Percentiles rank a stretch among this genome's conserved stretches.
phyloP scores from a whole-genome alignment of 179 eudicot genomes.

The Carnegiea gigantea region DNA sequence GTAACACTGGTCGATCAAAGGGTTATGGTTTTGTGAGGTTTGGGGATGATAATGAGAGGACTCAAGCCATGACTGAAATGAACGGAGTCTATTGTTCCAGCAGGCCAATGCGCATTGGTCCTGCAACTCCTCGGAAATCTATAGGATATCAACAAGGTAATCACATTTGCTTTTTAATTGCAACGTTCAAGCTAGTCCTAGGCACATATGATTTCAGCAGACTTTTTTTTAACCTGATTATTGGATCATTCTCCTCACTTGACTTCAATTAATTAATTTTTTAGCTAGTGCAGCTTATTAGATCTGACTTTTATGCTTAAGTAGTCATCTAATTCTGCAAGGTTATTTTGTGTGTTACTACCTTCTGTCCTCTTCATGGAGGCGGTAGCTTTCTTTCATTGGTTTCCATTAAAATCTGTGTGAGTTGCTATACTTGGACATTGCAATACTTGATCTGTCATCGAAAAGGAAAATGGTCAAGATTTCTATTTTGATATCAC shows the following conservation, averaged over 20 bases:
- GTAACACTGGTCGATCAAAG: conserved; percentile 88
- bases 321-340: not conserved
- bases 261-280: not conserved
- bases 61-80: conserved; percentile 94
- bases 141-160: conserved; percentile 85
- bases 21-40: conserved; percentile 98
- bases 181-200: not conserved
- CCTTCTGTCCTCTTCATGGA: not conserved
- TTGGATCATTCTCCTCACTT: too few relatives aligned
- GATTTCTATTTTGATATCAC: too few relatives aligned
- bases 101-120: conserved; percentile 95
- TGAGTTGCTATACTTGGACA: too few relatives aligned
- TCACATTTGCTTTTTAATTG: not conserved
- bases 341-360: not conserved
- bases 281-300: not conserved
- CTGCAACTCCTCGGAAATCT: conserved; percentile 92
- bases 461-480: too few relatives aligned
- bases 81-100: conserved; percentile 86
- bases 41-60: conserved; percentile 93
- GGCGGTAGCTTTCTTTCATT: not conserved
- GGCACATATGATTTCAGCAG: not conserved
- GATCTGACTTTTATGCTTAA: not conserved
- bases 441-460: too few relatives aligned
- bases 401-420: not conserved
- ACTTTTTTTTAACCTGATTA: too few relatives aligned